Evolutionary conservation across 345 rosid species (phyloP).

Genomic region (Hibiscus trionum): DNA sequence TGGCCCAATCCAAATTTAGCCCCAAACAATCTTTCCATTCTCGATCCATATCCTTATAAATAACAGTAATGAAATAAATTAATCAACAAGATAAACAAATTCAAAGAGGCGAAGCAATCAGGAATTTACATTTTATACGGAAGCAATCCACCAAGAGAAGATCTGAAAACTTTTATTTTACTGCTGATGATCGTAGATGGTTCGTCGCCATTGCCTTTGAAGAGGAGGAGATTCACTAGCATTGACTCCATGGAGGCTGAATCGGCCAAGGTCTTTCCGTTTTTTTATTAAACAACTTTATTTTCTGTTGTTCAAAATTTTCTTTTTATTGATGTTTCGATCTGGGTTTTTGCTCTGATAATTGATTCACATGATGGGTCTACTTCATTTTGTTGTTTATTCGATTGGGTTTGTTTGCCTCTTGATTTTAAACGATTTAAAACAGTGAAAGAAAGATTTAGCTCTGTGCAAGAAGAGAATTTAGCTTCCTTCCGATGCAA

Average conservation of each 20-base stretch:
- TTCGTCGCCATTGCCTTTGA: conserved; percentile 33
- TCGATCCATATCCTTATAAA: no score
- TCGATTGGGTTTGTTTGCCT: background rate
- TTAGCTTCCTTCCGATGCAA: background rate
- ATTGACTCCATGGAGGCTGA: conserved; percentile 64
- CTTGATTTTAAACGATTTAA: background rate
- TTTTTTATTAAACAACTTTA: background rate
- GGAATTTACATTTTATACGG: background rate
- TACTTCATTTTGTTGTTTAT: background rate
- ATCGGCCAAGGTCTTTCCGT: conserved; percentile 45
- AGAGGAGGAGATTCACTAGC: conserved; percentile 61
- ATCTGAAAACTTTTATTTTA: background rate
- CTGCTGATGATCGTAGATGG: conserved; percentile 54
- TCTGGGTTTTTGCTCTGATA: conserved; percentile 11
- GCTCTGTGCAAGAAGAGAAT: background rate
- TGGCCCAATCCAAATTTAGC: no score
- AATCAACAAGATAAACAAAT: background rate
- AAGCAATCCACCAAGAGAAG: background rate
- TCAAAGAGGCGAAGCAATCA: background rate
- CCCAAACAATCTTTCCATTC: no score
- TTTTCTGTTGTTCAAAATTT: conserved; percentile 5
- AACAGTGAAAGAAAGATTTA: background rate
- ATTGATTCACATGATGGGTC: conserved; percentile 2
- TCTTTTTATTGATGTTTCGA: conserved; percentile 12
- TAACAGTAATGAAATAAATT: no score